Percentiles rank a stretch among this genome's conserved stretches.
Conservation (phyloP, 1,284 basidiomycete species). For the Termitomyces sp. region DNA sequence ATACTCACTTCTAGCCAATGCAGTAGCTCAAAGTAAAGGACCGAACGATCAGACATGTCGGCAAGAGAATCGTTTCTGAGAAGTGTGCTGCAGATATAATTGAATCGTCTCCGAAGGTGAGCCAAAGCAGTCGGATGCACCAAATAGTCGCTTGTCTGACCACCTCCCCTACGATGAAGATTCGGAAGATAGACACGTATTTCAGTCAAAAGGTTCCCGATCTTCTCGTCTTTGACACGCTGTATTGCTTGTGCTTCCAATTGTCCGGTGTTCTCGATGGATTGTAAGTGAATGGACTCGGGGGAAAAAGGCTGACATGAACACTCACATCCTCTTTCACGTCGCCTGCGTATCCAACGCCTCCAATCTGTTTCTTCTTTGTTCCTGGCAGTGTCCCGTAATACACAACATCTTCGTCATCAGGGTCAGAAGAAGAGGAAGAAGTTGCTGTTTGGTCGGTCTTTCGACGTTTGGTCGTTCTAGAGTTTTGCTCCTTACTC, state of each 20-base stretch:
- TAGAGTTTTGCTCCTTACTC: constrained; percentile 29
- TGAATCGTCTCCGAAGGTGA: constrained; percentile 84
- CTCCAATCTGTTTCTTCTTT: constrained; percentile 63
- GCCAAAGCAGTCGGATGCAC: constrained; percentile 86
- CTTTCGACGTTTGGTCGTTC: constrained; percentile 49
- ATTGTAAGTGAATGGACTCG: neutral
- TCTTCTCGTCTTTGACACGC: constrained; percentile 61
- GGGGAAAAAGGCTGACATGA: neutral
- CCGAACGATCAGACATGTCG: constrained; percentile 85
- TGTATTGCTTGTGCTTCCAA: constrained; percentile 71
- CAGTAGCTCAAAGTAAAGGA: constrained; percentile 84
- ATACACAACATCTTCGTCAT: constrained; percentile 54
- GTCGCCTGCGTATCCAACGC: constrained; percentile 81
- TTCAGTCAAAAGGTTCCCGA: constrained; percentile 60
- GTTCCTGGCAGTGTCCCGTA: constrained; percentile 37
- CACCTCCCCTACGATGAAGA: constrained; percentile 64
- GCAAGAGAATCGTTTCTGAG: constrained; percentile 86
- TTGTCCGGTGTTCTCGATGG: constrained; percentile 67
- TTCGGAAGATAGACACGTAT: constrained; percentile 79
- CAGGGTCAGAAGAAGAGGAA: constrained; percentile 20
- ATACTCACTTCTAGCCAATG: constrained; percentile 81
- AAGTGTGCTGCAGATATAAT: constrained; percentile 77
- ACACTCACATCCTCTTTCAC: constrained; percentile 75
- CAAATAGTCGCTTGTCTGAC: constrained; percentile 78
- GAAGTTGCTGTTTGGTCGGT: constrained; percentile 24